Evolutionary conservation across 2,329 filamentous ascomycete species (phyloP), one percentile per base, ranked within the genome.

Genomic region (Parafenestella ontariensis): DNA sequence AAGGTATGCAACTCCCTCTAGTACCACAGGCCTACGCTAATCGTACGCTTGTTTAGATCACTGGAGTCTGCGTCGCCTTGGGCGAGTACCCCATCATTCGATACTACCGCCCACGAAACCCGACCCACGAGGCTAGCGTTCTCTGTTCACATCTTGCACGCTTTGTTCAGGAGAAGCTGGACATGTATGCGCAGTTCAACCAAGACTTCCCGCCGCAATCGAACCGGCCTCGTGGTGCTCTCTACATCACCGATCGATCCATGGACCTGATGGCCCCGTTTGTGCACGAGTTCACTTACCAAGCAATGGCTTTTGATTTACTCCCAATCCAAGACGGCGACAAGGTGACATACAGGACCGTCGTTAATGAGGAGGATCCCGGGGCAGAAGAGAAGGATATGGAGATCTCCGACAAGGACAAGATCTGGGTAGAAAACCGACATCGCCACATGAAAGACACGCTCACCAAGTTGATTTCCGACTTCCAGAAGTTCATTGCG

Each of bases 381-480:
- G 85, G 89, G 37, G 85, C 89, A 24, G 87, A 96, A 73, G 86
- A 90, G 56, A 96, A 96, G 74, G 93, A 97, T 40, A 90, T 96
- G 83, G 92, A 96, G 66, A 89, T 99, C 44, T 83, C 84, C 28
- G 95, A 99, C 62, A 90, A 91, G 68, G 95, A 99, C 78, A 90
- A 89, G 72, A 90, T 99, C 42, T 99, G 95, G 95, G 88, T 96
- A 21, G 91, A 95, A 56, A 96, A 96, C 71, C 85, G 95, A 49
- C 95, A 99, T 77, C 85, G 87, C 47, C 95, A 99, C 77, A 99
- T 99, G 95, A 96, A 96, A 74, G 93, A 98, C 74, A 95, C 95
- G 3, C 93, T 98, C 66, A 91, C 94, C 70, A 96, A 94, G 76
- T 82, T 99, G 56, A 95, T 94, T 82, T 85, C 87, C 52, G 94